Evolutionary conservation across 2,329 filamentous ascomycete genomes (phyloP).

Genomic region (Scytalidium sp.): DNA sequence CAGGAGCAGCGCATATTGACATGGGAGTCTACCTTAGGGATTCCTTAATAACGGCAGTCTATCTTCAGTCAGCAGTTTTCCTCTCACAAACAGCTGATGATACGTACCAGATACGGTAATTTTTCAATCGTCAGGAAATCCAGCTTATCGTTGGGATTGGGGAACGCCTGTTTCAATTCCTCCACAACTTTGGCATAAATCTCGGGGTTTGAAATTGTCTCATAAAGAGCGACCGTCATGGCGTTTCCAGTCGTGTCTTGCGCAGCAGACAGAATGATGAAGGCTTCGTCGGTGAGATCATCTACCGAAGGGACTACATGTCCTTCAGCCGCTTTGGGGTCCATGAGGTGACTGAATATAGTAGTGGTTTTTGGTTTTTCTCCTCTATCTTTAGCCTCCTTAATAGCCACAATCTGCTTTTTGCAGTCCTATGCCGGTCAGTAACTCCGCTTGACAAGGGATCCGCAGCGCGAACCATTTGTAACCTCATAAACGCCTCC

Average conservation of each 20-base stretch:
- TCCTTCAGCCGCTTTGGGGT: conserved; percentile 9
- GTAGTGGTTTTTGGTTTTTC: no score
- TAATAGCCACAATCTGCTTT: conserved; percentile 9
- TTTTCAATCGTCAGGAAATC: conserved; percentile 28
- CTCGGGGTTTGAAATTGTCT: conserved; percentile 23
- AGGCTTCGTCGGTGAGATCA: conserved; percentile 12
- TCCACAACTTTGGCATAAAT: conserved; percentile 21
- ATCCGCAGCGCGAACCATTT: conserved; percentile 15
- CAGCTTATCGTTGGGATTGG: conserved; percentile 20
- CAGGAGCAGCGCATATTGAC: background rate
- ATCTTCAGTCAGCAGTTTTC: conserved; percentile 2
- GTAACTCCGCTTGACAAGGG: no score
- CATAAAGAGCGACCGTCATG: conserved; percentile 27
- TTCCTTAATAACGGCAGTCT: conserved; percentile 34
- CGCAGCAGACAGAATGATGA: conserved; percentile 28
- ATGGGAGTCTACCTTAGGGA: conserved; percentile 25
- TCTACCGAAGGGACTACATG: conserved; percentile 12
- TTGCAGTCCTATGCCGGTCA: background rate
- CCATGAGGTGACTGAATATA: conserved; percentile 27
- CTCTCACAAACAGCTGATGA: background rate
- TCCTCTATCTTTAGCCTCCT: no score
- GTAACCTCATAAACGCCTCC: conserved; percentile 14
- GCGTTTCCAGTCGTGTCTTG: conserved; percentile 33
- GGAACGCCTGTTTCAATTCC: conserved; percentile 28
- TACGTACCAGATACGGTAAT: conserved; percentile 27